phyloP scores from a whole-genome alignment of 306 rosid genomes.

The Acacia confusa region DNA sequence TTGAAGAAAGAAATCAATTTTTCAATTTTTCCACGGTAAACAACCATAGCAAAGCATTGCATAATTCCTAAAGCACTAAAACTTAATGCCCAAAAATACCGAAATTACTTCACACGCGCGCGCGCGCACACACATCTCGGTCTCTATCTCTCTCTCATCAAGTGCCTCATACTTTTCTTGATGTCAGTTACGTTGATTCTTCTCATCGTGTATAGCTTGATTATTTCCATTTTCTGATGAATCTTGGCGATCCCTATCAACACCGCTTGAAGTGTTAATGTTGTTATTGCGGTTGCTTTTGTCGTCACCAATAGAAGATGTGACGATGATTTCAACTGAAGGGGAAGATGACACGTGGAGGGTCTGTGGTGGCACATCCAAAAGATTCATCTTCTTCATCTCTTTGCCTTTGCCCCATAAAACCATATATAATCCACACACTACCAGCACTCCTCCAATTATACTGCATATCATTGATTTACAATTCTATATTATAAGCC shows the following conservation, averaged over 20 bases:
- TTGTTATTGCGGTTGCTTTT: background rate
- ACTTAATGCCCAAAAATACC: background rate
- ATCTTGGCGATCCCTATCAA: background rate
- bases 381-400: constrained; percentile 20
- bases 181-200: background rate
- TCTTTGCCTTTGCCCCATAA: constrained; percentile 56
- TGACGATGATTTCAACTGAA: background rate
- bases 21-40: background rate
- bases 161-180: background rate
- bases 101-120: no score
- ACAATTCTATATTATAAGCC: background rate
- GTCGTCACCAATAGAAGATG: background rate
- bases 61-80: background rate
- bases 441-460: constrained; percentile 40
- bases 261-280: background rate
- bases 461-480: constrained; percentile 20
- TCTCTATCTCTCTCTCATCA: no score
- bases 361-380: background rate
- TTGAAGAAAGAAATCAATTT: background rate
- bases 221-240: background rate
- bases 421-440: constrained; percentile 47
- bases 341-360: background rate
- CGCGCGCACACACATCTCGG: no score
- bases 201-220: background rate
- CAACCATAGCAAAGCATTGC: background rate